phyloP scores from a whole-genome alignment of 805 yeast genomes.

The Scheffersomyces amazonensis region DNA sequence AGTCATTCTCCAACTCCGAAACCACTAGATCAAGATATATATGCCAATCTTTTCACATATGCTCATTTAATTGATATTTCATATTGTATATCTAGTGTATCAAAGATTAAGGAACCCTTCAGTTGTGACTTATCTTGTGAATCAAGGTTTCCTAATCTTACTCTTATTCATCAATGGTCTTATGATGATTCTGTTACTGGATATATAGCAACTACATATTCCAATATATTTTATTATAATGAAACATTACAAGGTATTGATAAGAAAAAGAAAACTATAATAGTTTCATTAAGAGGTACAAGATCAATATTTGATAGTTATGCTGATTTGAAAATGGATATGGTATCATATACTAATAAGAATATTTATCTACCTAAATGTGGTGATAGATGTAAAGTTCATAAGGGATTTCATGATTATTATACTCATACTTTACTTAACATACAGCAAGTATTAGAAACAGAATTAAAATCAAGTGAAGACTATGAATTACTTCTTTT shows the following conservation, averaged over 20 bases:
- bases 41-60: constrained; percentile 29
- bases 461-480: constrained; percentile 15
- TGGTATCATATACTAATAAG: constrained; percentile 24
- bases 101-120: constrained; percentile 34
- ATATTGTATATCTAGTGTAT: constrained; percentile 34
- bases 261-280: constrained; percentile 22
- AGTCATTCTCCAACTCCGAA: constrained; percentile 6
- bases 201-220: constrained; percentile 32
- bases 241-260: background rate
- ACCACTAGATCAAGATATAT: constrained; percentile 20
- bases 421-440: constrained; percentile 24
- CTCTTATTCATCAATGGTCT: constrained; percentile 40
- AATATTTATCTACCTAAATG: constrained; percentile 22
- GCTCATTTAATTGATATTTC: constrained; percentile 44
- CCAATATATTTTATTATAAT: constrained; percentile 20
- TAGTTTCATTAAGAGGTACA: constrained; percentile 41
- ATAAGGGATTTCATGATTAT: constrained; percentile 32
- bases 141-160: constrained; percentile 30
- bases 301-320: constrained; percentile 38
- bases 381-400: constrained; percentile 34
- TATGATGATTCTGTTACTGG: constrained; percentile 37
- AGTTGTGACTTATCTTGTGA: constrained; percentile 36
- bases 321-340: constrained; percentile 37
- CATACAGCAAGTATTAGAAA: constrained; percentile 21
- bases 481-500: constrained; percentile 21